phyloP scores from a whole-genome alignment of 257 asterid genomes.

The Ilex asprella region DNA sequence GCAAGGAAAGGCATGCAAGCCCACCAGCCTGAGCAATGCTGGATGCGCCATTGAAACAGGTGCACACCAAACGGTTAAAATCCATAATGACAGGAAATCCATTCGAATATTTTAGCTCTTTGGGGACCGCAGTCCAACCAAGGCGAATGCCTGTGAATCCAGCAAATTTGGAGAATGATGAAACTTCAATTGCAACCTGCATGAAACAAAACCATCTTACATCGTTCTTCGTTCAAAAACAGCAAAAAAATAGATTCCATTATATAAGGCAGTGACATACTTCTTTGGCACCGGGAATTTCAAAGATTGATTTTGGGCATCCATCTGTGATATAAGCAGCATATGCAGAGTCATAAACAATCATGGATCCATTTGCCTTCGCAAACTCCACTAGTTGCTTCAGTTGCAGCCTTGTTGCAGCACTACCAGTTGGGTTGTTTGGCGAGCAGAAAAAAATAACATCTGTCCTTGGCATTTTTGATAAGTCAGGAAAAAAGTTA shows the following conservation, averaged over 20 bases:
- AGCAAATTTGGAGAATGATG: background rate
- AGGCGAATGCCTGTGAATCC: background rate
- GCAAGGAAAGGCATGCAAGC: background rate
- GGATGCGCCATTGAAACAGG: background rate
- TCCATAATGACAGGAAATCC: background rate
- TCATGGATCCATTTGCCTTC: background rate
- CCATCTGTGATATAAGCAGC: conserved; percentile 2
- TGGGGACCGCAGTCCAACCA: background rate
- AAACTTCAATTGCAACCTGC: background rate
- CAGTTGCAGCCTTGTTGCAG: conserved; percentile 1
- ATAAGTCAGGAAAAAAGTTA: background rate
- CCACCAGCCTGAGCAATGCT: background rate
- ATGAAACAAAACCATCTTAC: background rate
- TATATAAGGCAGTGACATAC: background rate
- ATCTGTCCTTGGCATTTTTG: background rate
- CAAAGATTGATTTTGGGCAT: conserved; percentile 2
- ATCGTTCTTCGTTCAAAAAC: background rate
- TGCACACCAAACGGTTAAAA: background rate
- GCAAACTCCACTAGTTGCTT: conserved; percentile 4
- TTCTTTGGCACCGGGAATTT: conserved; percentile 1
- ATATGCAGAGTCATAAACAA: background rate
- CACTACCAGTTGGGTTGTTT: background rate
- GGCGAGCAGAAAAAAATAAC: background rate
- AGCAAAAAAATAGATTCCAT: too few species aligned
- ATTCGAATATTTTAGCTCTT: background rate